Base-by-base conservation (phyloP, 2,329 filamentous ascomycete species). In the Ophiostoma perfectum region DNA sequence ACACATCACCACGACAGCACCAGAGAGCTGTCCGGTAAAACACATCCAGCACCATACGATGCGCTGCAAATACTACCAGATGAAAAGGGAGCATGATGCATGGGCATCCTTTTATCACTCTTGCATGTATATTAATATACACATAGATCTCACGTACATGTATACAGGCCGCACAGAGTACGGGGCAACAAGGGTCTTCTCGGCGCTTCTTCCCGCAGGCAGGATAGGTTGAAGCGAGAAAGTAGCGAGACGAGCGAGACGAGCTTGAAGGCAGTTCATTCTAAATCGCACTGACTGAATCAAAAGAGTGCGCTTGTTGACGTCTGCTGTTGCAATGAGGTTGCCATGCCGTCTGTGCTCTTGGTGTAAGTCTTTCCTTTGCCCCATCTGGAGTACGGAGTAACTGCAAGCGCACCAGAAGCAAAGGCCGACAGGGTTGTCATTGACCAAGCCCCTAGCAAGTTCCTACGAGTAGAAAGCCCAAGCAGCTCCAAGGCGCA, bases 371-470 rank as follows among this genome's bases (percentile, higher is more conserved):
- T 36, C 58, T 16, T 62, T 62, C 58, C 58, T 41, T 62, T 62
- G 14, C 58, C 18, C 58, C 58, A 60, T 60, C 38, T 55, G 49
- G 55, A 27, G 55, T 12, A n/a, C 47, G 18, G 47, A 45, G 42
- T 27, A 42, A 42, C 58, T 41, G 27, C n/a, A 41, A 16, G 16
- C 36, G 58, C 58, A 41, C 16, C 27, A 62, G 58, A 62, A 36
- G 55, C 38, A 55, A 55, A 18, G 49, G n/a, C n/a, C 49, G 49
- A 55, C 49, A 55, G 49, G 49, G 49, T 55, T 55, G 49, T 27
- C 8, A 9, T 27, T 55, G 49, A 55, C 49, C 18, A 27, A 27
- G 27, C 27, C 27, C 27, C 27, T 27, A 27, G 27, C 27, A 27
- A n/a, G n/a, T n/a, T n/a, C n/a, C n/a, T n/a, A 27, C 27, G 27